phyloP scores from a whole-genome alignment of 192 early-diverging fungal species.

The Backusella luteola region DNA sequence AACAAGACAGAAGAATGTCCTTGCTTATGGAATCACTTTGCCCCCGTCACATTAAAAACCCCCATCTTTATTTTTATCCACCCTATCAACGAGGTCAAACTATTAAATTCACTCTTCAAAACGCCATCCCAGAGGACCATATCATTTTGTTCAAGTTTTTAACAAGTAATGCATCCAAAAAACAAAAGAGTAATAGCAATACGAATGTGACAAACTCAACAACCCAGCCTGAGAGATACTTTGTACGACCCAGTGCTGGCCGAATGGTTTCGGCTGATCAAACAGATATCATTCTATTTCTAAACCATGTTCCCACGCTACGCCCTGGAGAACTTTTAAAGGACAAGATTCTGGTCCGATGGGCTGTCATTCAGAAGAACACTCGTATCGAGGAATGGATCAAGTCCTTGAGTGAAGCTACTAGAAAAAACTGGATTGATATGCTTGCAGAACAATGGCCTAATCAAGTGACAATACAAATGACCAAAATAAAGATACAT shows the following conservation, averaged over 20 bases:
- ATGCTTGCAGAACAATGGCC: conserved; percentile 33
- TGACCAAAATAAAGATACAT: conserved; percentile 30
- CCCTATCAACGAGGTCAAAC: conserved; percentile 22
- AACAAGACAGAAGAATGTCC: background rate
- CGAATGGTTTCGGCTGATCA: conserved; percentile 14
- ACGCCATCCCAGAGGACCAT: conserved; percentile 23
- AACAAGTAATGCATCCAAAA: conserved; percentile 14
- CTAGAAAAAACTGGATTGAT: conserved; percentile 32
- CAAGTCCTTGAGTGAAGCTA: conserved; percentile 2
- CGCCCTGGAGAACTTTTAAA: conserved; percentile 14
- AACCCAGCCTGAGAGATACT: conserved; percentile 25
- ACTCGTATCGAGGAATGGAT: conserved; percentile 28
- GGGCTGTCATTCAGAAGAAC: conserved; percentile 30
- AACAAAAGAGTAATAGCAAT: background rate
- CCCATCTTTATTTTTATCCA: conserved; percentile 11
- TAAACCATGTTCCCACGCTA: conserved; percentile 26
- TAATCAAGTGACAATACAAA: conserved; percentile 25
- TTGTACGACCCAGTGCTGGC: conserved; percentile 36
- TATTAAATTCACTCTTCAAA: conserved; percentile 17
- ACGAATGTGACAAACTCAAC: background rate
- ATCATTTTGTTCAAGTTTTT: conserved; percentile 34
- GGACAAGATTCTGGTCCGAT: conserved; percentile 34
- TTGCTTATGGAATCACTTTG: conserved; percentile 3
- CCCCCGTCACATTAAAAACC: background rate
- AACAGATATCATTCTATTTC: conserved; percentile 23